phyloP scores from a whole-genome alignment of 148 eudicot species.

The Linanthus parryae region DNA sequence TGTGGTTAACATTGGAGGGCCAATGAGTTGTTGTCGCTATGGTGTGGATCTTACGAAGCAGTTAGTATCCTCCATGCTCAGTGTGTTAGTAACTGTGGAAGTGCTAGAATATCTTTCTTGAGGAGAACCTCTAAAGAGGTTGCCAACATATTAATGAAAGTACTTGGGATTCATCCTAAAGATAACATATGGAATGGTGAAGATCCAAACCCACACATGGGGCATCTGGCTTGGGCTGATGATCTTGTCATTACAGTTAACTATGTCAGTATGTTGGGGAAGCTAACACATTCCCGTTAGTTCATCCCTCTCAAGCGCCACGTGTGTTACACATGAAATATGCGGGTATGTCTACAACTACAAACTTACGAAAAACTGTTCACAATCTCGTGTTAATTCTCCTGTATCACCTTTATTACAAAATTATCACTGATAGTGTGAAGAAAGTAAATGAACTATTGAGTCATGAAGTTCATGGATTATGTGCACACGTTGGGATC shows the following conservation, averaged over 20 bases:
- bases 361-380: slow-evolving; percentile 38
- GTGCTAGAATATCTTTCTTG: slow-evolving; percentile 73
- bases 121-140: slow-evolving; percentile 81
- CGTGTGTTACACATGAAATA: slow-evolving; percentile 67
- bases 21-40: slow-evolving; percentile 88
- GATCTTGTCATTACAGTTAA: slow-evolving; percentile 84
- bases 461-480: slow-evolving; percentile 66
- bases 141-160: slow-evolving; percentile 45
- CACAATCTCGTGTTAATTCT: slow-evolving; percentile 46
- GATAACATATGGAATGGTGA: slow-evolving; percentile 75
- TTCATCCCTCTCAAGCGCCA: slow-evolving; percentile 50
- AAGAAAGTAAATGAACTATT: slow-evolving; percentile 76
- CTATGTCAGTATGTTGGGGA: slow-evolving; percentile 85
- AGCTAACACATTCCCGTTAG: slow-evolving; percentile 62
- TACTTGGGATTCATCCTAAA: slow-evolving; percentile 63
- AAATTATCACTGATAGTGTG: slow-evolving; percentile 60
- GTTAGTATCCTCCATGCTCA: slow-evolving; percentile 46
- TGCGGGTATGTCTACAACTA: slow-evolving; percentile 33
- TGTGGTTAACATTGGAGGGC: slow-evolving; percentile 94
- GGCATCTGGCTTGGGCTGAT: slow-evolving; percentile 89
- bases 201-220: slow-evolving; percentile 89
- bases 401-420: slow-evolving; percentile 79
- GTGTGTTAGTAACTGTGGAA: slow-evolving; percentile 66
- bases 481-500: slow-evolving; percentile 67
- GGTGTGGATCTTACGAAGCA: slow-evolving; percentile 76